Conservation (phyloP, 345 rosid genomes). For the Lumnitzera racemosa region DNA sequence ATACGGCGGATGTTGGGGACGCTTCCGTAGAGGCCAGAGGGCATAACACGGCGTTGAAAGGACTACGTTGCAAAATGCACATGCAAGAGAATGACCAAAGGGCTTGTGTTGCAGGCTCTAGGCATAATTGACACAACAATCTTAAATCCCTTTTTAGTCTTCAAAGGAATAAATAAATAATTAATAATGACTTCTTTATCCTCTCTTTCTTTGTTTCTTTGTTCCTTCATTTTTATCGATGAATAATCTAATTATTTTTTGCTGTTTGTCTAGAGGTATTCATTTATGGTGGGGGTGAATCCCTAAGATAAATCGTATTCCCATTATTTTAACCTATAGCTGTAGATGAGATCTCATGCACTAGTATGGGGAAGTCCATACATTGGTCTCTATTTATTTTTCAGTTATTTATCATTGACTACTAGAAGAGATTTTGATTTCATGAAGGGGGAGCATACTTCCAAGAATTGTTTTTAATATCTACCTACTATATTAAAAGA, state of each 20-base stretch:
- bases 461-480: too few relatives aligned
- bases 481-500: too few relatives aligned
- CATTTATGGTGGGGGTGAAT: conserved; percentile 17
- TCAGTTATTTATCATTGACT: too few relatives aligned
- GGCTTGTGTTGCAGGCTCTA: conserved; percentile 6
- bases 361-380: background rate
- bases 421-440: too few relatives aligned
- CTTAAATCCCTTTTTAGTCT: background rate
- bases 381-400: background rate
- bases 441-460: too few relatives aligned
- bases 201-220: too few relatives aligned
- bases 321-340: background rate
- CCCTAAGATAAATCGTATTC: conserved; percentile 14
- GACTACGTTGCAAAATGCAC: conserved; percentile 13
- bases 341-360: background rate
- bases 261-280: background rate
- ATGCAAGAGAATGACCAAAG: conserved; percentile 12
- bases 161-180: background rate
- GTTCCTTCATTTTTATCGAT: too few relatives aligned
- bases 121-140: background rate
- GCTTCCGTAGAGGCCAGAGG: conserved; percentile 8
- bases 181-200: too few relatives aligned
- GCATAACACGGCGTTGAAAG: conserved; percentile 39
- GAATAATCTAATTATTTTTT: too few relatives aligned
- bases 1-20: conserved; percentile 42